Evolutionary conservation across 2,329 filamentous ascomycete genomes (phyloP).

Genomic region (Phialophora macrospora): DNA sequence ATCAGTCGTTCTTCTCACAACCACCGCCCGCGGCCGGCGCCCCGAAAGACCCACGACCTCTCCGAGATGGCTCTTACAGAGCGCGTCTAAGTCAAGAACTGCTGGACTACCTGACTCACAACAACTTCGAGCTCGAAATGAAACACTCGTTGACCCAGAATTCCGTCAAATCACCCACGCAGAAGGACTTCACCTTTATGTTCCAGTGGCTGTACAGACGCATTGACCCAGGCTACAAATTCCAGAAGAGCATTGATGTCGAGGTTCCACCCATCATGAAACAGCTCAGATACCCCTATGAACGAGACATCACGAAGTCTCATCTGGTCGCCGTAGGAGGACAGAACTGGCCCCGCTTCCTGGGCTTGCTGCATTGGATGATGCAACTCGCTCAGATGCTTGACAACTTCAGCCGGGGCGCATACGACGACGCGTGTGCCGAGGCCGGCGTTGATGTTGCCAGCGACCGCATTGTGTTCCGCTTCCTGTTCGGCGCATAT

Average conservation of each 20-base stretch:
- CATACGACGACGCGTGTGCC: slow-evolving; percentile 87
- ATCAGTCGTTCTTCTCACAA: slow-evolving; percentile 95
- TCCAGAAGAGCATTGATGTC: slow-evolving; percentile 92
- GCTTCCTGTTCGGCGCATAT: slow-evolving; percentile 88
- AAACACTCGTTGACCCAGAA: slow-evolving; percentile 92
- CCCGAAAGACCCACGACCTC: slow-evolving; percentile 81
- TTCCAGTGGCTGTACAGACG: slow-evolving; percentile 98
- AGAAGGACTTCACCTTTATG: slow-evolving; percentile 97
- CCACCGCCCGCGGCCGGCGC: slow-evolving; percentile 80
- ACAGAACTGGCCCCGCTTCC: slow-evolving; percentile 94
- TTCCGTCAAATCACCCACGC: slow-evolving; percentile 88
- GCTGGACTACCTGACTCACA: slow-evolving; percentile 85
- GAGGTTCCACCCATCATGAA: slow-evolving; percentile 93
- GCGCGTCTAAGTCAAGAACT: slow-evolving; percentile 84
- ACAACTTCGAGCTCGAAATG: slow-evolving; percentile 98
- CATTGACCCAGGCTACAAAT: slow-evolving; percentile 91
- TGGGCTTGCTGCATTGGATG: slow-evolving; percentile 96
- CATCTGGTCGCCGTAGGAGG: slow-evolving; percentile 93
- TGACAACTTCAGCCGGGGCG: slow-evolving; percentile 75
- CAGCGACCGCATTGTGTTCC: slow-evolving; percentile 90
- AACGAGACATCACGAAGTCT: slow-evolving; percentile 94
- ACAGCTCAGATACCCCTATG: slow-evolving; percentile 91
- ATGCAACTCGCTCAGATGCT: slow-evolving; percentile 97
- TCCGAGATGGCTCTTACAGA: slow-evolving; percentile 81
- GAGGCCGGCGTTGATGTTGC: slow-evolving; percentile 86